Evolutionary conservation across 192 early-diverging fungal genomes (phyloP).

Genomic region (Jimgerdemannia flammicorona): DNA sequence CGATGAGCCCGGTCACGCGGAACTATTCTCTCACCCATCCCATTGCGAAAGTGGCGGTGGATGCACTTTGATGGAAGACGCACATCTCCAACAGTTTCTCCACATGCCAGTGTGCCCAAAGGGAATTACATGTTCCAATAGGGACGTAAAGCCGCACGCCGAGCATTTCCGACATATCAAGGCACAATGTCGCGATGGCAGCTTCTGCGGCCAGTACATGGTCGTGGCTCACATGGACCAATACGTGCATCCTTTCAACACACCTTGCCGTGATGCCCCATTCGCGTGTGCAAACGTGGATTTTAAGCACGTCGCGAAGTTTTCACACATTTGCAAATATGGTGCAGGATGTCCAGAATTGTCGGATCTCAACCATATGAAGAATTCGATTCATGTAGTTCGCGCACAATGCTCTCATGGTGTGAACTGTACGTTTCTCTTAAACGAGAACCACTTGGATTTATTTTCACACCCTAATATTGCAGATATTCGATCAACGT

Average conservation of each 20-base stretch:
- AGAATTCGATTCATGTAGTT: neutral
- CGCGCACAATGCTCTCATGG: neutral
- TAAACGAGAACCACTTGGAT: neutral
- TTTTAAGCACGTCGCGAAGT: neutral
- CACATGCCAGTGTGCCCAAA: no score
- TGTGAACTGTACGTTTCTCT: neutral
- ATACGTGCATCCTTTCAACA: neutral
- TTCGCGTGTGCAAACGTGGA: neutral
- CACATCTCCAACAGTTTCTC: no score
- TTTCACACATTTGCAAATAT: neutral
- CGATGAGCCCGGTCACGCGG: no score
- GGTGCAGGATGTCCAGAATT: neutral
- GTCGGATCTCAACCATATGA: neutral
- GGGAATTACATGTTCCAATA: no score
- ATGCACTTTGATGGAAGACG: no score
- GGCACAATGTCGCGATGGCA: no score
- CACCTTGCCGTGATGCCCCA: neutral
- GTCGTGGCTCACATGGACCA: neutral
- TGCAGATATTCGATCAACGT: neutral
- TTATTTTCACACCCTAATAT: neutral
- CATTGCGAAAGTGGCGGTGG: no score
- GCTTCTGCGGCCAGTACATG: no score
- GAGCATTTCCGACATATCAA: no score
- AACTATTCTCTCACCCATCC: no score
- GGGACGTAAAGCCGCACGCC: no score